Evolutionary conservation across 1,284 basidiomycete species (phyloP).

Genomic region (Trichosporon asahii): DNA sequence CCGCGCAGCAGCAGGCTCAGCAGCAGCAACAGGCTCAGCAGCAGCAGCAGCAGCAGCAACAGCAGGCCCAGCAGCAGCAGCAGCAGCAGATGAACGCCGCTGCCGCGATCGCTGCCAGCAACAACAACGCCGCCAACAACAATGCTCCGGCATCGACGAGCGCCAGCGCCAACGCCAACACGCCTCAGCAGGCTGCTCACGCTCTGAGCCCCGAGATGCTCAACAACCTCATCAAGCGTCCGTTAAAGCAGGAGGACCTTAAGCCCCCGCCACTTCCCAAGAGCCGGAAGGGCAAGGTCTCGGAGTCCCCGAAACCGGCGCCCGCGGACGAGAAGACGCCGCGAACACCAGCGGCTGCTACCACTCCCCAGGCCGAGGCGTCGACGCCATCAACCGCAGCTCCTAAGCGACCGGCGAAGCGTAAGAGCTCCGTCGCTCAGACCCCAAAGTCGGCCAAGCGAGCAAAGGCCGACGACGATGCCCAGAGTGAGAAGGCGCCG

Average conservation of each 20-base stretch:
- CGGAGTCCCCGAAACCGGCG: conserved; percentile 13
- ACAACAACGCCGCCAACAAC: not conserved
- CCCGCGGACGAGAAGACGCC: conserved; percentile 16
- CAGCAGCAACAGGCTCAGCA: not conserved
- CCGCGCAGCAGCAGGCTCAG: not conserved
- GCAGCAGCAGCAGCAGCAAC: not conserved
- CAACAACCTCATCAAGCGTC: conserved; percentile 28
- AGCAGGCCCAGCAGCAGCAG: not conserved
- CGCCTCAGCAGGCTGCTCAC: conserved; percentile 17
- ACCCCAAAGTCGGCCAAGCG: conserved; percentile 21
- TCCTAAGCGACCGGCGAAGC: conserved; percentile 17
- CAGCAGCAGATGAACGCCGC: conserved; percentile 1
- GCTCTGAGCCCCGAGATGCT: conserved; percentile 26
- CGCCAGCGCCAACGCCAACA: conserved; percentile 5
- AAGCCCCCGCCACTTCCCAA: conserved; percentile 24
- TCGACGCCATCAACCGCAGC: conserved; percentile 11
- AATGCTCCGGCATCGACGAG: not conserved
- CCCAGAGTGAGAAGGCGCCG: conserved; percentile 10
- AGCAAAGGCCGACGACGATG: conserved; percentile 19
- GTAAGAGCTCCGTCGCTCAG: conserved; percentile 20
- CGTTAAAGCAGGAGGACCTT: conserved; percentile 27
- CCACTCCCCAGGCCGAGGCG: conserved; percentile 14
- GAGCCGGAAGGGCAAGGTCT: conserved; percentile 17
- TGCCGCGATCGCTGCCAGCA: not conserved
- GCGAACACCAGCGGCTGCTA: conserved; percentile 15